phyloP scores from a whole-genome alignment of 1,139 yeast species.

The Saccharomyces pastorianus region DNA sequence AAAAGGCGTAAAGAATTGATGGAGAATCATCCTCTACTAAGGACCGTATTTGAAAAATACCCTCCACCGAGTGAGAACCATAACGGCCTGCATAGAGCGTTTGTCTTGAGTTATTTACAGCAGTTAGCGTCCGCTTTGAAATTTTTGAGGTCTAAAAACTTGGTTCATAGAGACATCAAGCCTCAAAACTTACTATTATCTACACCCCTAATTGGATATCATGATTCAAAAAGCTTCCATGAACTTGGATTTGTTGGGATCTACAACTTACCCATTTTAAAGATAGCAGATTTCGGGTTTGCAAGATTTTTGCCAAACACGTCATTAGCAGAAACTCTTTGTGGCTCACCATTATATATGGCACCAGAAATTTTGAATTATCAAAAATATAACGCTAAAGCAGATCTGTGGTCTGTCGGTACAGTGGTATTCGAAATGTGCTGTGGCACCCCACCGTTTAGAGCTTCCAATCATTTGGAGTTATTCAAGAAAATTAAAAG shows the following conservation, averaged over 20 bases:
- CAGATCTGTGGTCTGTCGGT: conserved; percentile 97
- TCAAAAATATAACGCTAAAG: conserved; percentile 94
- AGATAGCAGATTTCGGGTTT: conserved; percentile 95
- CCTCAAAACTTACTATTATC: conserved; percentile 84
- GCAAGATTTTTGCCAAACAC: conserved; percentile 90
- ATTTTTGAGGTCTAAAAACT: conserved; percentile 71
- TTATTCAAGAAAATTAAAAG: conserved; percentile 75
- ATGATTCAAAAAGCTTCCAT: conserved; percentile 52
- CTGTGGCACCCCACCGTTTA: conserved; percentile 90
- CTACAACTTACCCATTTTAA: conserved; percentile 82
- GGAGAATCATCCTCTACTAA: conserved; percentile 70
- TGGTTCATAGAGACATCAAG: conserved; percentile 89
- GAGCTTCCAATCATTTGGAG: conserved; percentile 88
- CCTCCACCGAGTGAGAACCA: conserved; percentile 69
- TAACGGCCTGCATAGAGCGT: conserved; percentile 69
- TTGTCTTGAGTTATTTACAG: conserved; percentile 76
- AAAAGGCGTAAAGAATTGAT: conserved; percentile 65
- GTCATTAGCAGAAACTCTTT: conserved; percentile 89
- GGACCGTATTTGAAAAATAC: conserved; percentile 65
- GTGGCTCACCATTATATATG: conserved; percentile 97
- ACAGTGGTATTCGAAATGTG: conserved; percentile 93
- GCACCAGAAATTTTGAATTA: conserved; percentile 94
- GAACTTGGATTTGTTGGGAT: conserved; percentile 57
- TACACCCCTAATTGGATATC: conserved; percentile 52
- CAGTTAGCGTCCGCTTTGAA: conserved; percentile 79